Percentiles rank a stretch among this genome's conserved stretches.
Conservation (phyloP, 1,284 basidiomycete species). For the Sporisorium graminicola region DNA sequence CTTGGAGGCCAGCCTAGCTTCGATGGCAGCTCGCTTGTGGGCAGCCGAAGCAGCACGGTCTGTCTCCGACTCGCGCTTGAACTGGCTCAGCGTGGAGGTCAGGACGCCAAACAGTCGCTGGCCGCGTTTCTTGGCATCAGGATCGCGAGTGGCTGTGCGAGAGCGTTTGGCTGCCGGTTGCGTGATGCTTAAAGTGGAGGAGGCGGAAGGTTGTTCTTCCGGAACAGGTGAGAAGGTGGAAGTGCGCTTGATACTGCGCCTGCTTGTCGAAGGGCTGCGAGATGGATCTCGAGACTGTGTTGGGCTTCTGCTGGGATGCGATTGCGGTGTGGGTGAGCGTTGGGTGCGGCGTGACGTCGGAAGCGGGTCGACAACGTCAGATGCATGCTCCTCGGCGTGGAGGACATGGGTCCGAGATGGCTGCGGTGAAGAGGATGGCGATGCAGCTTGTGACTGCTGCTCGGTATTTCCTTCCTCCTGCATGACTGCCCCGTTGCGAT, state of each 20-base stretch:
- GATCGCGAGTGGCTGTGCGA: slow-evolving; percentile 6
- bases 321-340: slow-evolving; percentile 8
- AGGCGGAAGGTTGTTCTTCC: slow-evolving; percentile 15
- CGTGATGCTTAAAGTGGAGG: slow-evolving; percentile 1
- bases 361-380: no score
- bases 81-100: slow-evolving; percentile 26
- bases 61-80: slow-evolving; percentile 36
- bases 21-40: slow-evolving; percentile 13
- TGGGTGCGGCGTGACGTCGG: not conserved
- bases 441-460: not conserved
- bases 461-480: not conserved
- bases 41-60: slow-evolving; percentile 6
- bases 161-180: not conserved
- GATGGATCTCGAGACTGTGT: not conserved
- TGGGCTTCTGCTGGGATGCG: slow-evolving; percentile 1
- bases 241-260: slow-evolving; percentile 11
- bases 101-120: slow-evolving; percentile 35
- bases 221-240: slow-evolving; percentile 25
- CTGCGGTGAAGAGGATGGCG: not conserved
- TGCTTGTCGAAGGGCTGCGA: slow-evolving; percentile 9
- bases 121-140: slow-evolving; percentile 13
- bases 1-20: slow-evolving; percentile 20
- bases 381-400: not conserved
- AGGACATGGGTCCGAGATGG: no score
- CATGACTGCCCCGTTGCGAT: not conserved